These are phyloP conservation scores for Neurospora sp. DNA, from an alignment of 495 filamentous ascomycete genomes.

Conservation along the genomic window DNA sequence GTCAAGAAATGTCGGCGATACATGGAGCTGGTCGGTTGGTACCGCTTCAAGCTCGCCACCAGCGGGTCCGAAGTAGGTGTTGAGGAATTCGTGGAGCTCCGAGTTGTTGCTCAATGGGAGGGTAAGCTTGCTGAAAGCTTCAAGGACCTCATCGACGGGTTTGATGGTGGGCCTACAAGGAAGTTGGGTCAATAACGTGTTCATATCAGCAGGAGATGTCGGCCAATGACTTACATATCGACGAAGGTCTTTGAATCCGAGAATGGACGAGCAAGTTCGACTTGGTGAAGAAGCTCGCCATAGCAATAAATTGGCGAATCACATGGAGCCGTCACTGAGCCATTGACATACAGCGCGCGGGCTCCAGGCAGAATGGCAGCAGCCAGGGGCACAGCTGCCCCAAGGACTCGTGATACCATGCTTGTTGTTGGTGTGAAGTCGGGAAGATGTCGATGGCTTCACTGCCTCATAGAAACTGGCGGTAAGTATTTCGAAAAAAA, in stretches of 20 bases:
- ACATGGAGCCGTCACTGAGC: constrained; percentile 35
- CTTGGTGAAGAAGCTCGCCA: constrained; percentile 35
- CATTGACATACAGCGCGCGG: constrained; percentile 34
- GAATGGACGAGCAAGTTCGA: constrained; percentile 39
- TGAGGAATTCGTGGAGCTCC: constrained; percentile 35
- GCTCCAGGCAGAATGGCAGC: constrained; percentile 9
- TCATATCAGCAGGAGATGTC: neutral
- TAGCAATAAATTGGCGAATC: constrained; percentile 41
- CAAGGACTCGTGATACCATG: constrained; percentile 12
- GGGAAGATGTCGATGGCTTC: neutral
- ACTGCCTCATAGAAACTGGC: neutral
- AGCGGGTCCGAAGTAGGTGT: constrained; percentile 34
- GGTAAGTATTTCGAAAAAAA: neutral
- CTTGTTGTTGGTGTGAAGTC: neutral
- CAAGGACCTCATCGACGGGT: constrained; percentile 34
- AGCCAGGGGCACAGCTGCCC: constrained; percentile 11
- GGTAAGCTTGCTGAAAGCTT: constrained; percentile 30
- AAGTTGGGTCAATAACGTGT: neutral
- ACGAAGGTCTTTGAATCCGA: constrained; percentile 43
- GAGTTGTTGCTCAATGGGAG: constrained; percentile 39
- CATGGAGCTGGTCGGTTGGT: constrained; percentile 26
- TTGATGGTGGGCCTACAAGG: constrained; percentile 31
- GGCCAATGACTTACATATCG: constrained; percentile 32
- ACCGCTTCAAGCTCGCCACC: constrained; percentile 38
- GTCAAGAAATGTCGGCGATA: constrained; percentile 32